Conservation (phyloP, 108 stramenopile species). For the Cyclotella cryptica region DNA sequence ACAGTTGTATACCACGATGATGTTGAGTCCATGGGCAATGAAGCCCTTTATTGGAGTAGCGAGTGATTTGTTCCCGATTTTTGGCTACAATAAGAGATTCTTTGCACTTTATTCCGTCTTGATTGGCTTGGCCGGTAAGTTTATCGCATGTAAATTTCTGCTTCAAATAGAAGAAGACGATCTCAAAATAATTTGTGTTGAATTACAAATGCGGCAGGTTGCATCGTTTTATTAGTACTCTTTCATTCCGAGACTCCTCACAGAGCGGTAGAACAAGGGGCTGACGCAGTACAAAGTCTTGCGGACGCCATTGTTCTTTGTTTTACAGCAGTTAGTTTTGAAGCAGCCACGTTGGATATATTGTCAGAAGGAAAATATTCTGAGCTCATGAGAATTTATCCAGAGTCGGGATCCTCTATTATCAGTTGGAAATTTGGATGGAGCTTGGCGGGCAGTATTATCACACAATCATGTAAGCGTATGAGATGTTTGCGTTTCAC, state of each 20-base stretch:
- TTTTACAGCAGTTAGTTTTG: conserved; percentile 45
- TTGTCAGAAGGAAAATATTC: conserved; percentile 53
- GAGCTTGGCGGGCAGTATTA: conserved; percentile 34
- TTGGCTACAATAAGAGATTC: conserved; percentile 53
- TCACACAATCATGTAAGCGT: conserved; percentile 22
- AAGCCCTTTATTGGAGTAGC: conserved; percentile 59
- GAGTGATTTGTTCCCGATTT: conserved; percentile 52
- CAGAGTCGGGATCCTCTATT: conserved; percentile 41
- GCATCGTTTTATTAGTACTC: conserved; percentile 24
- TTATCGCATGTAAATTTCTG: background rate
- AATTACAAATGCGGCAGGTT: conserved; percentile 11
- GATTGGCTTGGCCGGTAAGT: conserved; percentile 33
- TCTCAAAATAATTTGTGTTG: background rate
- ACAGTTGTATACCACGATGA: conserved; percentile 52
- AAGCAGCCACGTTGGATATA: conserved; percentile 50
- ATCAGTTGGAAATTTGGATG: conserved; percentile 48
- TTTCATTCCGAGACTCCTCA: conserved; percentile 22
- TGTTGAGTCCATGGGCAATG: conserved; percentile 51
- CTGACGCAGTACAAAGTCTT: conserved; percentile 39
- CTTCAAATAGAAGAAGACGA: background rate
- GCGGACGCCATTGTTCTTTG: conserved; percentile 46
- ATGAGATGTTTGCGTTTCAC: too few species aligned
- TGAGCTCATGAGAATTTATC: conserved; percentile 44
- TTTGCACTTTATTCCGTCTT: conserved; percentile 45
- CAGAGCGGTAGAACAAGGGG: conserved; percentile 20